phyloP scores from a whole-genome alignment of 2,329 filamentous ascomycete genomes.

The Plectosphaerella plurivora region DNA sequence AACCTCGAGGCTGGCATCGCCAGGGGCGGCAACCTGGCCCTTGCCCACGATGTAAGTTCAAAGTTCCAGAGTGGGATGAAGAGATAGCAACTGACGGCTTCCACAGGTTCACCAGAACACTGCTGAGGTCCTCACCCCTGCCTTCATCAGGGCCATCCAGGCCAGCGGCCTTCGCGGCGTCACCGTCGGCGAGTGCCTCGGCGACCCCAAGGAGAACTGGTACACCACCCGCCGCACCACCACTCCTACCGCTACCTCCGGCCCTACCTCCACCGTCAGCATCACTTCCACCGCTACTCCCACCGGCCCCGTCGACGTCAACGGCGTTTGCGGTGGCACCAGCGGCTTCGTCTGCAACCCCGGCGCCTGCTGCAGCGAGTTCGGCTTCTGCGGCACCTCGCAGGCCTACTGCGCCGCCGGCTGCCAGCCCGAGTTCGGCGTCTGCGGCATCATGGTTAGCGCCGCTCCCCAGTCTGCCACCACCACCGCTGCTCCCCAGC shows the following conservation, averaged over 20 bases:
- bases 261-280: constrained; percentile 4
- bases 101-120: constrained; percentile 30
- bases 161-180: constrained; percentile 33
- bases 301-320: constrained; percentile 8
- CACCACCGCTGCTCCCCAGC: not conserved
- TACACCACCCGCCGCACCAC: constrained; percentile 28
- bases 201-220: constrained; percentile 40
- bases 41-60: constrained; percentile 28
- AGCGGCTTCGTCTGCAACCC: not conserved
- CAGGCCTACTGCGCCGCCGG: constrained; percentile 1
- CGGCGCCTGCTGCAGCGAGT: constrained; percentile 3
- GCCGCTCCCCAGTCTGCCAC: not conserved
- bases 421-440: constrained; percentile 4
- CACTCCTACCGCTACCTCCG: constrained; percentile 11
- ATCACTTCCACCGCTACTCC: constrained; percentile 10
- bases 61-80: not conserved
- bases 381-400: constrained; percentile 4
- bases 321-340: constrained; percentile 4
- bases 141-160: constrained; percentile 28
- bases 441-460: constrained; percentile 1
- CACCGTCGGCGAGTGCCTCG: constrained; percentile 45
- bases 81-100: not conserved
- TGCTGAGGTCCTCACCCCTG: constrained; percentile 31
- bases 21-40: constrained; percentile 12
- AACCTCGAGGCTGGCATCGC: constrained; percentile 14